Base-by-base conservation (phyloP, 805 yeast species). In the Saccharomyces kudriavzevii region DNA sequence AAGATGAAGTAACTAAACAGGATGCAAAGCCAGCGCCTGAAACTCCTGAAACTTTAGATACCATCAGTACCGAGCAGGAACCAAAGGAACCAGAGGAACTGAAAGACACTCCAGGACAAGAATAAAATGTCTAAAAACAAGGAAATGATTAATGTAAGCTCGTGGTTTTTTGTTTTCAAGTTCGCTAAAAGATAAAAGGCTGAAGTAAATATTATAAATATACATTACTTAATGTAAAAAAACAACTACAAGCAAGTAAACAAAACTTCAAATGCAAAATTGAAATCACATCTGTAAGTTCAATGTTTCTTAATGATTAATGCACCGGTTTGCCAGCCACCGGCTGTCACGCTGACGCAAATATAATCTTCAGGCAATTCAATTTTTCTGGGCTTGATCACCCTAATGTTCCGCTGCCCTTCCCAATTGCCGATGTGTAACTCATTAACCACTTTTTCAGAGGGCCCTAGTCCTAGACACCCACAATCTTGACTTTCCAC, bases 251-350 rank as follows among this genome's bases (percentile, higher is more conserved):
- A 24, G 6, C 22, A 31, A 25, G 24, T 25, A 31, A 14, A 31
- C 10, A 20, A 31, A 14, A 20, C n/a, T 17, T 20, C 8, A 30
- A 29, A 11, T 30, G 27, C 13, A 10, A 48, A 28, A 48, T 30
- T 11, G 11, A 8, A 48, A 5, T 29, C 8, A 20, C n/a, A 9
- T 17, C 20, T 30, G 3, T 9, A 48, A 13, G 14, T n/a, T 30
- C 25, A 17, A 26, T 48, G 49, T 27, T 49, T 54, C 48, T 60
- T 61, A 3, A 62, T 60, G 14, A 81, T 71, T 51, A 87, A 71
- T 1, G 89, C 90, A 47, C 84, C 82, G 5, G 89, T 79, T 54
- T 87, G 94, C 92, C 92, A 87, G 1, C 94, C 95, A 14, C 83
- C 84, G 5, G 91, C 89, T 1, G 87, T 78, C 31, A 85, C 77